phyloP scores from a whole-genome alignment of 768 basidiomycete genomes.

The button mushroom (Agaricus bisporus) region DNA sequence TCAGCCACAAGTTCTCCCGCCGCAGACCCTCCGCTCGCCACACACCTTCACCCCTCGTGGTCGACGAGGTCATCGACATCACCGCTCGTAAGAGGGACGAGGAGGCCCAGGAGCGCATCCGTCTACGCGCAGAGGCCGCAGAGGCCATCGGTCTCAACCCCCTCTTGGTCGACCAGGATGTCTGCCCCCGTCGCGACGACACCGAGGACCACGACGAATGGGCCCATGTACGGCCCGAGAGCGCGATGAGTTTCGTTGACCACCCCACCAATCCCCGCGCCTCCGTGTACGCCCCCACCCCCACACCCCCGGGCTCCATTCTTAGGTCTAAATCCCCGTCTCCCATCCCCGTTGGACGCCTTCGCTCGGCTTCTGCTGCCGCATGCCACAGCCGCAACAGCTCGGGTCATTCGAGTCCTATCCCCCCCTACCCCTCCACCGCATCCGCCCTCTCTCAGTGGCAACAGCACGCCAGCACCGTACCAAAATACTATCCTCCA shows the following conservation, averaged over 20 bases:
- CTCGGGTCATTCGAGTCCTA: slow-evolving; percentile 28
- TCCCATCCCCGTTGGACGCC: slow-evolving; percentile 18
- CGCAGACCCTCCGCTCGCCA: slow-evolving; percentile 33
- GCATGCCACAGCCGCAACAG: slow-evolving; percentile 28
- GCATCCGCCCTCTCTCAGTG: slow-evolving; percentile 44
- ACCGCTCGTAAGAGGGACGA: slow-evolving; percentile 45
- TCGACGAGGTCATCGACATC: slow-evolving; percentile 74
- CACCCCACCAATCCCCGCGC: slow-evolving; percentile 15
- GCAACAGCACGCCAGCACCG: slow-evolving; percentile 41
- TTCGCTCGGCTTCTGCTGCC: slow-evolving; percentile 33
- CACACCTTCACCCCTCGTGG: slow-evolving; percentile 35
- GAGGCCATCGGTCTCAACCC: slow-evolving; percentile 67
- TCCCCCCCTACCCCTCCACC: slow-evolving; percentile 63
- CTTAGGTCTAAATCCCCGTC: slow-evolving; percentile 16
- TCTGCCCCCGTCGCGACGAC: slow-evolving; percentile 27
- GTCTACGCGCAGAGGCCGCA: slow-evolving; percentile 70
- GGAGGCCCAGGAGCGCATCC: slow-evolving; percentile 69
- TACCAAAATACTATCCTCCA: slow-evolving; percentile 67
- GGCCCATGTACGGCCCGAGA: neutral
- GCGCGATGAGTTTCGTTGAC: slow-evolving; percentile 8
- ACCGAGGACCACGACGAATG: slow-evolving; percentile 30
- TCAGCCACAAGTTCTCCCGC: slow-evolving; percentile 43
- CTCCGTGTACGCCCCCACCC: slow-evolving; percentile 18
- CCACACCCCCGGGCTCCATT: slow-evolving; percentile 24
- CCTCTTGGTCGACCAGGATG: slow-evolving; percentile 37